Evolutionary conservation across 2,329 filamentous ascomycete genomes (phyloP).

Genomic region (Hymenoscyphus fraxineus): DNA sequence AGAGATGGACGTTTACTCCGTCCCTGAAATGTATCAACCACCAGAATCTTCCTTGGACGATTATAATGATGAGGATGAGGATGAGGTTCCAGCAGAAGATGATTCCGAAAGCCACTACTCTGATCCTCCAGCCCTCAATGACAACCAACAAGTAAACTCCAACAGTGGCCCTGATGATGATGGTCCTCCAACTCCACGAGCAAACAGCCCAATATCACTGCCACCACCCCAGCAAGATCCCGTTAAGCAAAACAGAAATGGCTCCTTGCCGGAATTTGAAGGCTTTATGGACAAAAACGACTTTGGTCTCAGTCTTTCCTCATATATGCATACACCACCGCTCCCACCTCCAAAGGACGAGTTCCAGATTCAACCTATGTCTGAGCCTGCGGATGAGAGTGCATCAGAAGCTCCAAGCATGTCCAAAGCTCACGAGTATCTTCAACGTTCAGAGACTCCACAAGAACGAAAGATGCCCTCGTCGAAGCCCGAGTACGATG

Average conservation of each 20-base stretch:
- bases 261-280: constrained; percentile 44
- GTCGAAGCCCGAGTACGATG: constrained; percentile 61
- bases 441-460: constrained; percentile 27
- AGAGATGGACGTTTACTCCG: constrained; percentile 61
- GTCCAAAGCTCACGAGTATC: constrained; percentile 28
- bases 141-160: constrained; percentile 24
- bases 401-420: constrained; percentile 23
- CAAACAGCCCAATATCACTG: constrained; percentile 38
- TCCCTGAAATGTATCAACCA: constrained; percentile 62
- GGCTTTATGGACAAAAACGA: constrained; percentile 47
- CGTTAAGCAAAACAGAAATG: constrained; percentile 23
- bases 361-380: background rate
- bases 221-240: constrained; percentile 16
- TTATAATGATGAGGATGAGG: constrained; percentile 12
- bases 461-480: constrained; percentile 34
- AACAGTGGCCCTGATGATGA: constrained; percentile 43
- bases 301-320: constrained; percentile 51
- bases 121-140: constrained; percentile 35
- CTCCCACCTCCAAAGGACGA: constrained; percentile 34
- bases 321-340: constrained; percentile 54
- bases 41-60: constrained; percentile 42
- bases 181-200: constrained; percentile 48
- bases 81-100: constrained; percentile 20
- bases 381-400: constrained; percentile 25
- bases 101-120: constrained; percentile 48